Conservation (phyloP, 169 alveolate species). For the Plasmodium inui region DNA sequence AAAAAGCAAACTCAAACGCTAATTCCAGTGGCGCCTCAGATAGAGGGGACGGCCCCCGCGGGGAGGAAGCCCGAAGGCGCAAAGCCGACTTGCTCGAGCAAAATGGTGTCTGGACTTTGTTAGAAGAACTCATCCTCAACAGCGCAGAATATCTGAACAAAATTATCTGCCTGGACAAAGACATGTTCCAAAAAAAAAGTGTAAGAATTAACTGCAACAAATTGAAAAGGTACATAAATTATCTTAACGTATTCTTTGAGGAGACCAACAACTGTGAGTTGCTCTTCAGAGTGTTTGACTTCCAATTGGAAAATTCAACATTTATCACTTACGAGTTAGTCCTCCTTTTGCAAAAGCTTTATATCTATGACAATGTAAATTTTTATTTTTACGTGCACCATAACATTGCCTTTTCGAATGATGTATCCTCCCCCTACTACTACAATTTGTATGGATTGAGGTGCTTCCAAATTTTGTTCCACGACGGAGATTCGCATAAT, state of each 20-base stretch:
- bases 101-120: slow-evolving; percentile 15
- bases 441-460: slow-evolving; percentile 32
- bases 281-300: slow-evolving; percentile 2
- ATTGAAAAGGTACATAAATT: slow-evolving; percentile 50
- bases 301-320: slow-evolving; percentile 19
- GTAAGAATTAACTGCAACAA: slow-evolving; percentile 49
- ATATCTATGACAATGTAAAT: slow-evolving; percentile 55
- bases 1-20: not conserved
- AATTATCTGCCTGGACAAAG: slow-evolving; percentile 43
- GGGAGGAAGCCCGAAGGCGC: not conserved
- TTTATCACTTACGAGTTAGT: slow-evolving; percentile 41
- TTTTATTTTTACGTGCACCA: slow-evolving; percentile 42
- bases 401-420: slow-evolving; percentile 32
- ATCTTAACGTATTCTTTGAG: slow-evolving; percentile 21
- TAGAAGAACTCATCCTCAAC: slow-evolving; percentile 56
- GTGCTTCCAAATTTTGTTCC: slow-evolving; percentile 51
- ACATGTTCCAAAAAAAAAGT: slow-evolving; percentile 46
- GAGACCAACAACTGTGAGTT: slow-evolving; percentile 34
- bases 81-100: not conserved
- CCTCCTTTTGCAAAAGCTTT: slow-evolving; percentile 47
- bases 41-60: not conserved
- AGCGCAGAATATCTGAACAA: slow-evolving; percentile 50
- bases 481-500: slow-evolving; percentile 11
- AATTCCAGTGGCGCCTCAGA: not conserved
- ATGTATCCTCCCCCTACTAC: slow-evolving; percentile 27